A percentile compares a stretch with the other conserved stretches of the same genome.
Evolutionary conservation across 2,329 filamentous ascomycete genomes (phyloP).

Genomic region (Diaporthe citri): DNA sequence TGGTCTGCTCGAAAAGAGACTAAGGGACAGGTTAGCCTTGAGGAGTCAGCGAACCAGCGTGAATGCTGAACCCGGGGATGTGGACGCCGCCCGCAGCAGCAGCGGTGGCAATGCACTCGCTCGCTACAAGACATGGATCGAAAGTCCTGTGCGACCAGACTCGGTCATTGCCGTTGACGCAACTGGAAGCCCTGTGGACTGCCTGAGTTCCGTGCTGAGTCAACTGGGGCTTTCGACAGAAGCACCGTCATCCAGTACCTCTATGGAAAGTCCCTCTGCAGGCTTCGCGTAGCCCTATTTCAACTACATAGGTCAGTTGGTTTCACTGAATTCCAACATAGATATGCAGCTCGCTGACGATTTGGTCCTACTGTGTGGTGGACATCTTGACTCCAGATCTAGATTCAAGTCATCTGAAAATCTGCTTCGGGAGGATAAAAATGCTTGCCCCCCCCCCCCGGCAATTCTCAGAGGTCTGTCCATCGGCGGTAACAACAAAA

Average conservation of each 20-base stretch:
- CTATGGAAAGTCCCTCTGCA: too few species aligned
- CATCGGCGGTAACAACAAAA: background rate
- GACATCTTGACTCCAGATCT: too few species aligned
- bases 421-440: background rate
- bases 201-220: background rate
- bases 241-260: background rate
- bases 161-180: background rate
- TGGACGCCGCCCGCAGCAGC: background rate
- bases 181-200: background rate
- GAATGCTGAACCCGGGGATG: background rate
- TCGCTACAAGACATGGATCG: background rate
- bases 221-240: background rate
- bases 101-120: background rate
- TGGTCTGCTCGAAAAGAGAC: background rate
- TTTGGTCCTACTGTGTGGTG: background rate
- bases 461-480: too few species aligned
- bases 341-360: too few species aligned
- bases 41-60: constrained; percentile 5
- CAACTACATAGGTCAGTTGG: background rate
- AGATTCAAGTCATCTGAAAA: background rate
- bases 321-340: background rate
- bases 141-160: background rate
- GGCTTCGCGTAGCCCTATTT: background rate
- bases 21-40: background rate
- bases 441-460: too few species aligned